phyloP scores from a whole-genome alignment of 2,329 filamentous ascomycete genomes.

The Fusarium sp. region DNA sequence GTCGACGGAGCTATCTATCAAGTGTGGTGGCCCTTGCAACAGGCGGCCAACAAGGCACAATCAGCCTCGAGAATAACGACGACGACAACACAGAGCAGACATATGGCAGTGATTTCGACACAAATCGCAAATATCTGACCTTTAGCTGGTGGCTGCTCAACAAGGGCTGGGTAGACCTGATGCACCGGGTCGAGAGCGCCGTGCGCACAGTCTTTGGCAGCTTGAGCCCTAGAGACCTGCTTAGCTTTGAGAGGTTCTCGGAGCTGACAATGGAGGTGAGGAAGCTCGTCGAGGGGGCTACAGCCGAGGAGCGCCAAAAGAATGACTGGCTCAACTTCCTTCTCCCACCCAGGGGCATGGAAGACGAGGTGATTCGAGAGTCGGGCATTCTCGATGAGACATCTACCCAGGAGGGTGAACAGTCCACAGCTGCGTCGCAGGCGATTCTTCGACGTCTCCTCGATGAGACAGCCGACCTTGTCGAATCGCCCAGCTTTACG shows the following conservation, averaged over 20 bases:
- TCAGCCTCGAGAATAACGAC: constrained; percentile 92
- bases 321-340: constrained; percentile 84
- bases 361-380: constrained; percentile 85
- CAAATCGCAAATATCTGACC: constrained; percentile 92
- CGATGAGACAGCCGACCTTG: constrained; percentile 94
- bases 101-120: constrained; percentile 94
- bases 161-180: constrained; percentile 84
- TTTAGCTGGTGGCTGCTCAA: constrained; percentile 99
- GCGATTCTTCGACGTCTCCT: constrained; percentile 81
- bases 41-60: constrained; percentile 76
- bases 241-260: constrained; percentile 82
- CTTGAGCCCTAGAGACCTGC: constrained; percentile 87
- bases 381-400: constrained; percentile 78
- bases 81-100: constrained; percentile 84
- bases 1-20: constrained; percentile 93
- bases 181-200: constrained; percentile 82
- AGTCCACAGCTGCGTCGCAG: constrained; percentile 58
- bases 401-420: constrained; percentile 45
- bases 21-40: constrained; percentile 92
- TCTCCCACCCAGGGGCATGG: constrained; percentile 80
- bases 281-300: constrained; percentile 80
- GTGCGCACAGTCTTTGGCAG: constrained; percentile 91
- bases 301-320: constrained; percentile 53
- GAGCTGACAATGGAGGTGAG: constrained; percentile 85
- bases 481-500: constrained; percentile 91